A percentile compares a stretch with the other conserved stretches of the same genome.
Evolutionary conservation across 805 yeast genomes (phyloP).

Genomic region (Candida hungchunana): DNA sequence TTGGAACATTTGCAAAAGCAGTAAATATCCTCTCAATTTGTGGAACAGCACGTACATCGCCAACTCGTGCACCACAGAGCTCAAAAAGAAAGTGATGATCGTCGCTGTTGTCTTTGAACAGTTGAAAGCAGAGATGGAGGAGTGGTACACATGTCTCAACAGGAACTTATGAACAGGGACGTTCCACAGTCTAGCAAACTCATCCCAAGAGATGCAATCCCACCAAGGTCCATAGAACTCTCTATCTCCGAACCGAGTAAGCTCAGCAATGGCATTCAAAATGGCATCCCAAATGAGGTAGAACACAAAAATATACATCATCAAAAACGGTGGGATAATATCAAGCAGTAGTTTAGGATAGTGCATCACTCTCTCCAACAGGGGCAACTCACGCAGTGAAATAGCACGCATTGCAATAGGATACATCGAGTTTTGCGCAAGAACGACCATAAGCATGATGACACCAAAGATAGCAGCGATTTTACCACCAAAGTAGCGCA

Average conservation of each 20-base stretch:
- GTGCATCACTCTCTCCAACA: conserved; percentile 36
- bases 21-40: conserved; percentile 73
- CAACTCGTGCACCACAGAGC: conserved; percentile 82
- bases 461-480: conserved; percentile 82
- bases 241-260: conserved; percentile 83
- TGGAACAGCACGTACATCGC: conserved; percentile 88
- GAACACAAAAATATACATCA: conserved; percentile 73
- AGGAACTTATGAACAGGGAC: conserved; percentile 87
- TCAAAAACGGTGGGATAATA: conserved; percentile 73
- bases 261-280: conserved; percentile 83
- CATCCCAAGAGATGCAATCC: conserved; percentile 92
- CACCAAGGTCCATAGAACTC: conserved; percentile 97
- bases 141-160: conserved; percentile 90
- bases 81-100: conserved; percentile 69
- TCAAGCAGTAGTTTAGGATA: conserved; percentile 65
- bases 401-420: conserved; percentile 66
- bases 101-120: conserved; percentile 68
- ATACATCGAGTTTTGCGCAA: conserved; percentile 71
- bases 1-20: conserved; percentile 82
- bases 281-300: conserved; percentile 96
- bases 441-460: conserved; percentile 72
- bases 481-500: conserved; percentile 66
- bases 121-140: conserved; percentile 72
- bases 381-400: conserved; percentile 46
- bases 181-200: conserved; percentile 93